Evolutionary conservation across 2,329 filamentous ascomycete genomes (phyloP).

Genomic region (Geosmithia morbida): DNA sequence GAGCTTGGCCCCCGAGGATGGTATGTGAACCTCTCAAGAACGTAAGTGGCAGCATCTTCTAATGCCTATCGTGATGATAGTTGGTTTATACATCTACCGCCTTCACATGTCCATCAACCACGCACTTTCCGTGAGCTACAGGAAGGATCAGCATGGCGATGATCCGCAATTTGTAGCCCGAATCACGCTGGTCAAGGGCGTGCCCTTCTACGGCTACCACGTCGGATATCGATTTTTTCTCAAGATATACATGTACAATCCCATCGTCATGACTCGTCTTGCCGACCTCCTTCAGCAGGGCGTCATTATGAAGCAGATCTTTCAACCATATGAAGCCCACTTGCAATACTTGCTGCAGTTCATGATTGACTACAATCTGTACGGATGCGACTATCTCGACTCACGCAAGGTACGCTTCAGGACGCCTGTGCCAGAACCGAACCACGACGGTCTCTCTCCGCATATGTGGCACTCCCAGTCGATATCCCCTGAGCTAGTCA

Average conservation of each 20-base stretch:
- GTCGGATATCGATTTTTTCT: conserved; percentile 85
- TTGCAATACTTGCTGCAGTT: conserved; percentile 87
- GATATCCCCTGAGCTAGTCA: conserved; percentile 34
- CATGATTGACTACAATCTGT: conserved; percentile 97
- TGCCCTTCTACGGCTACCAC: conserved; percentile 92
- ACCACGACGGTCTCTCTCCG: conserved; percentile 39
- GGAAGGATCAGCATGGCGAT: conserved; percentile 56
- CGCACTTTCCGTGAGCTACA: conserved; percentile 74
- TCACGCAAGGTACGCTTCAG: conserved; percentile 59
- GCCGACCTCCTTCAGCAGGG: conserved; percentile 81
- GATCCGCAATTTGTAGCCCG: conserved; percentile 66
- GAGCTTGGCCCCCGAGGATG: conserved; percentile 48
- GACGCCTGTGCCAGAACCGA: conserved; percentile 55
- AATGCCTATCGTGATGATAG: conserved; percentile 22
- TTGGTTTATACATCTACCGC: conserved; percentile 60
- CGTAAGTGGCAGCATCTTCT: conserved; percentile 3
- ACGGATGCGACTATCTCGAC: conserved; percentile 80
- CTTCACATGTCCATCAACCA: conserved; percentile 83
- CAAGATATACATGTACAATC: conserved; percentile 91
- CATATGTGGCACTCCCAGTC: conserved; percentile 74
- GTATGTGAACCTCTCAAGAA: conserved; percentile 24
- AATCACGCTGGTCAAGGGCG: conserved; percentile 80
- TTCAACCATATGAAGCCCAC: conserved; percentile 92
- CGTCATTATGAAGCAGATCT: conserved; percentile 64
- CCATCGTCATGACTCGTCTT: conserved; percentile 71